Base-by-base conservation (phyloP, 2,329 filamentous ascomycete genomes). In the Coniochaeta sp. region DNA sequence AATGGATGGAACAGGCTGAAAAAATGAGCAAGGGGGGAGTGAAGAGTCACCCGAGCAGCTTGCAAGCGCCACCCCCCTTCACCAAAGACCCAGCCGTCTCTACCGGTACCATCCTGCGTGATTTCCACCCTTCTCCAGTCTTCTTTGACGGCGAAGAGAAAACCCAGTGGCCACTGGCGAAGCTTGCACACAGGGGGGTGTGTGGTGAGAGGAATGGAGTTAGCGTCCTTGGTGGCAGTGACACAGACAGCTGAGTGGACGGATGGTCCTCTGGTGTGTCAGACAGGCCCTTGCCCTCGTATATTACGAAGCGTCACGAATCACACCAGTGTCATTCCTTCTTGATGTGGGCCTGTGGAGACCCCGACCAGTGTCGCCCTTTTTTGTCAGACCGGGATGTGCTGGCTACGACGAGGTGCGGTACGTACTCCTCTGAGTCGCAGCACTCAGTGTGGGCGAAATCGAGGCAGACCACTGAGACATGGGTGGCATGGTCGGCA, bases 271-370 rank as follows among this genome's bases (percentile, higher is more conserved):
- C 73, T 75, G 70, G 72, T 79, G 78, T 78, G 78, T 80, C 77
- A 80, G 77, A 78, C 74, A 71, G 75, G 60, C 74, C 73, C 76
- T 74, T 75, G 73, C 71, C 71, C 73, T 78, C 75, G 77, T 77
- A 79, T 79, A 78, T 79, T 79, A 73, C 75, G 71, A 74, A 73
- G 74, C 76, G 73, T 77, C 75, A 77, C 75, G 72, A 72, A 72
- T 68, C 66, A 67, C 61, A 68, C 68, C 66, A 57, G 58, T 61
- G 61, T 63, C 61, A 64, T 65, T 62, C 63, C 62, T 71, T 67
- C 68, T 72, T 74, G 65, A 65, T 66, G 67, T 67, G 66, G 65
- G n/a, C n/a, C n/a, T n/a, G n/a, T n/a, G n/a, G n/a, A n/a, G n/a
- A 72, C 44, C n/a, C 40, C 42, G 55, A 50, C 63, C 65, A 65